These are phyloP conservation scores for Silene latifolia DNA, from an alignment of 148 eudicot species.

Conservation along the genomic window DNA sequence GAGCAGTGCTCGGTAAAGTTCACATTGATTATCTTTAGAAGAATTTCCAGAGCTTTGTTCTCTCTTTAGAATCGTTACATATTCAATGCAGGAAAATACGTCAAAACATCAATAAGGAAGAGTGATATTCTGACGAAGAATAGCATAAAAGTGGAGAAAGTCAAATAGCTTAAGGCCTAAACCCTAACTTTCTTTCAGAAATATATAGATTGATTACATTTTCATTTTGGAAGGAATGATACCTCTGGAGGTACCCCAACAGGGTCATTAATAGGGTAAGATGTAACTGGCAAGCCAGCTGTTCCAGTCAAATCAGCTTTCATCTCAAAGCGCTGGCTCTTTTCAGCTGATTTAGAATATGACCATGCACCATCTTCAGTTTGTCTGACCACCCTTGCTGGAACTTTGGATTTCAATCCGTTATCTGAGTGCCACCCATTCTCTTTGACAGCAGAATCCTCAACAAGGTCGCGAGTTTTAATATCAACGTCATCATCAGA, in stretches of 20 bases:
- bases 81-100: background rate
- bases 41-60: background rate
- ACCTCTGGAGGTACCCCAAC: slow-evolving; percentile 92
- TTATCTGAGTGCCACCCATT: slow-evolving; percentile 82
- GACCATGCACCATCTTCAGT: slow-evolving; percentile 31
- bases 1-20: background rate
- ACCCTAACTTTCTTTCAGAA: background rate
- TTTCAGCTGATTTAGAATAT: slow-evolving; percentile 30
- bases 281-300: slow-evolving; percentile 34
- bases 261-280: slow-evolving; percentile 52
- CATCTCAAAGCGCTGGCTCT: slow-evolving; percentile 20
- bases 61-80: background rate
- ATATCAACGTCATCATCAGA: slow-evolving; percentile 68
- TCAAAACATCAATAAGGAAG: background rate
- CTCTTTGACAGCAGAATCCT: slow-evolving; percentile 34
- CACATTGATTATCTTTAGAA: background rate
- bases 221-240: slow-evolving; percentile 15
- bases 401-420: slow-evolving; percentile 59
- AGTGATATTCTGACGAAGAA: background rate
- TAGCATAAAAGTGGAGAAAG: background rate
- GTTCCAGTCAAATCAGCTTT: slow-evolving; percentile 34
- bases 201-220: background rate
- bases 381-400: slow-evolving; percentile 44
- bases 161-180: background rate
- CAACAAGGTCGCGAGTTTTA: slow-evolving; percentile 37